Base-by-base conservation (phyloP, 495 filamentous ascomycete genomes). In the Aspergillus hancockii region DNA sequence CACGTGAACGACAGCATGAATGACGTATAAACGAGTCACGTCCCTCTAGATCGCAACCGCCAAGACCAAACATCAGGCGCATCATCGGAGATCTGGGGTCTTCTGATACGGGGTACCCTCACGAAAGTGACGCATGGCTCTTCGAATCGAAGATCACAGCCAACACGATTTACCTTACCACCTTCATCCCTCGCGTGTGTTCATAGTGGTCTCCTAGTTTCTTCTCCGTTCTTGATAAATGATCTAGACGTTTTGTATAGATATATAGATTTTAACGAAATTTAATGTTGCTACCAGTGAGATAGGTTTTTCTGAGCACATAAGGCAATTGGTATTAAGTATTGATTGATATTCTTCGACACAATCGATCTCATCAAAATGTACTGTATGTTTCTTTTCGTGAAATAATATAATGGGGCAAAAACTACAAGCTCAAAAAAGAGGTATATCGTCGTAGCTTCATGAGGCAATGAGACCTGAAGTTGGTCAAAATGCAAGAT, bases 101-200 rank as follows among this genome's bases (percentile, higher is more conserved):
- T 36, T 36, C 32, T 36, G 32, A 14, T 36, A 9, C 32, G 32
- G 13, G n/a, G 32, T 36, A 4, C 13, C 9, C 13, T 14, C 32
- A 36, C 10, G 25, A 9, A 40, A 40, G 36, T n/a, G 16, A n/a
- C 10, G 3, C 7, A 21, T 18, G 22, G n/a, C n/a, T n/a, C n/a
- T n/a, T n/a, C n/a, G n/a, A n/a, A n/a, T n/a, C n/a, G n/a, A n/a
- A n/a, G n/a, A 40, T 18, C 31, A 38, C 40, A 4, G n/a, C 14
- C 49, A 4, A 32, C 46, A 31, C 49, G 59, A 62, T 62, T 6
- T 59, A 52, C 2, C 40, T 43, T 4, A 43, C 13, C 40, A 10
- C 30, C 4, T 36, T 36, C 8, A 36, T 36, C 32, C 32, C 55
- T 56, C 52, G 43, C 41, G 18, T 54, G 32, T 60, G 52, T 60